Conservation (phyloP, 805 yeast genomes). For the Lachancea mirantina region DNA sequence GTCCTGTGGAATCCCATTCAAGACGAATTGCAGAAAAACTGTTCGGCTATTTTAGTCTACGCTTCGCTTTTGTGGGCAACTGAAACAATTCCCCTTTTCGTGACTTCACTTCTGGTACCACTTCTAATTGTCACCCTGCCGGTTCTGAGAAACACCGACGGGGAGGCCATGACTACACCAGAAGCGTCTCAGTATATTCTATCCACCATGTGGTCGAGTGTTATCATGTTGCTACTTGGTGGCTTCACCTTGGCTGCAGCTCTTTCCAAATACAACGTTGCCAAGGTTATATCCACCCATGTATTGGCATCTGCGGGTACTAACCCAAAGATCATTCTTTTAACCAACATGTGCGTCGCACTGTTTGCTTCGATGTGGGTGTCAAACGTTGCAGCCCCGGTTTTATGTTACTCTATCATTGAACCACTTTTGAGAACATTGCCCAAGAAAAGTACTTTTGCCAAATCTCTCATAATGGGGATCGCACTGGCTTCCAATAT, state of each 20-base stretch:
- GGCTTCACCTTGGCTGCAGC: constrained; percentile 96
- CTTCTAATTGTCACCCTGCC: constrained; percentile 66
- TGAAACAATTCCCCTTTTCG: constrained; percentile 85
- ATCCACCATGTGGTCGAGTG: constrained; percentile 91
- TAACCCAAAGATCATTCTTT: constrained; percentile 65
- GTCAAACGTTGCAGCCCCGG: constrained; percentile 96
- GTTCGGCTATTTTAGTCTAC: constrained; percentile 75
- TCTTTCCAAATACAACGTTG: constrained; percentile 81
- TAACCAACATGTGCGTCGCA: constrained; percentile 81
- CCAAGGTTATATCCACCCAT: constrained; percentile 75
- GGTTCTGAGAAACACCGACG: constrained; percentile 52
- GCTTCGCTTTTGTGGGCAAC: constrained; percentile 94
- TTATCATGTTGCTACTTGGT: constrained; percentile 80
- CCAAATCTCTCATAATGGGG: constrained; percentile 79
- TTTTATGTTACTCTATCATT: constrained; percentile 79
- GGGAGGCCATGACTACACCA: constrained; percentile 48
- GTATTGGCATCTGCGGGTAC: constrained; percentile 81
- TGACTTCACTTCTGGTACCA: constrained; percentile 80
- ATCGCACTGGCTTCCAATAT: constrained; percentile 88
- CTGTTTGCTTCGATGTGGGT: constrained; percentile 91
- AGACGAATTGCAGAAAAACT: constrained; percentile 58
- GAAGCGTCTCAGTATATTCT: constrained; percentile 67
- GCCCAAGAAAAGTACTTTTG: constrained; percentile 70
- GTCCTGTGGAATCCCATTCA: constrained; percentile 49
- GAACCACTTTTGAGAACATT: constrained; percentile 83